Percentiles rank a stretch among this genome's conserved stretches.
phyloP scores from a whole-genome alignment of 2,329 filamentous ascomycete species.

The Phoma sp. region DNA sequence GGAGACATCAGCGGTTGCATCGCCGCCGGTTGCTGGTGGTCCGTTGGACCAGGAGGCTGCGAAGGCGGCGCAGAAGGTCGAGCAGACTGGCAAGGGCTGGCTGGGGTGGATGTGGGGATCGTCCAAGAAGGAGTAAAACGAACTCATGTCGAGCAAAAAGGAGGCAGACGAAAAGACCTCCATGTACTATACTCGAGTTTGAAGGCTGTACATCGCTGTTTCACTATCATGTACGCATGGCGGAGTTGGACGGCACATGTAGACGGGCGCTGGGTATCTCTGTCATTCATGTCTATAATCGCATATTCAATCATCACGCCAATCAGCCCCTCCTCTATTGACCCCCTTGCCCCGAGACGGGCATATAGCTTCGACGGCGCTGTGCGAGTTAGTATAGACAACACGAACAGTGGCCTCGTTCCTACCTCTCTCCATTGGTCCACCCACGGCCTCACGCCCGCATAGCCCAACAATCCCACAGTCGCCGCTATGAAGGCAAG shows the following conservation, averaged over 20 bases:
- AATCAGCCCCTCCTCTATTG: constrained; percentile 8
- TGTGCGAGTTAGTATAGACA: background rate
- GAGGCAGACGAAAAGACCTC: constrained; percentile 7
- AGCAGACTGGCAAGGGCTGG: constrained; percentile 53
- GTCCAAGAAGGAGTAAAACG: constrained; percentile 40
- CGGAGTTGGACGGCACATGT: constrained; percentile 35
- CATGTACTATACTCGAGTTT: constrained; percentile 41
- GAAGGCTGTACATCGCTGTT: constrained; percentile 43
- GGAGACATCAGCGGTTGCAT: constrained; percentile 34
- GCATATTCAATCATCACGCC: constrained; percentile 11
- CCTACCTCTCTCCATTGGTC: constrained; percentile 61
- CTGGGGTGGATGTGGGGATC: constrained; percentile 52
- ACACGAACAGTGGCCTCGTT: background rate
- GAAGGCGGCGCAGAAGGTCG: constrained; percentile 44
- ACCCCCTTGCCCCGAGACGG: constrained; percentile 50
- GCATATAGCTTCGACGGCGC: constrained; percentile 56
- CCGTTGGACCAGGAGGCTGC: constrained; percentile 55
- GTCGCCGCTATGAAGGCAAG: constrained; percentile 70
- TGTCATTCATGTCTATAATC: constrained; percentile 36
- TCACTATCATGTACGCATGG: constrained; percentile 42
- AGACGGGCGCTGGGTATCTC: constrained; percentile 34
- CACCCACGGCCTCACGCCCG: constrained; percentile 64
- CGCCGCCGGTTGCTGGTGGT: constrained; percentile 49
- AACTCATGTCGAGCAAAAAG: background rate
- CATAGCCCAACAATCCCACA: constrained; percentile 65